Conservation (phyloP, 345 rosid genomes). For the Brassica juncea region DNA sequence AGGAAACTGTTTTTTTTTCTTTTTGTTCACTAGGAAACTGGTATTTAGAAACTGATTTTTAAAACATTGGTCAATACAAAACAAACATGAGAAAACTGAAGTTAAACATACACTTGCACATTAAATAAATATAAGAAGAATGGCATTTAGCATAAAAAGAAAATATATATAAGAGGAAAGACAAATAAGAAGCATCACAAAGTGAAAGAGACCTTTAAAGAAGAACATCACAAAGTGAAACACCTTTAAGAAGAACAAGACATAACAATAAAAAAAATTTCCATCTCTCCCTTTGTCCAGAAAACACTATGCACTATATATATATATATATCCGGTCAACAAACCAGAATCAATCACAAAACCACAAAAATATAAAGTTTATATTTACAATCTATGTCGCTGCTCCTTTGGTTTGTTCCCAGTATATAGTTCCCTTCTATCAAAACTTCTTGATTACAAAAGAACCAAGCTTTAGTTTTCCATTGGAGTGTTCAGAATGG, state of each 20-base stretch:
- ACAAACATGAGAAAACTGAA: not conserved
- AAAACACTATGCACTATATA: not conserved
- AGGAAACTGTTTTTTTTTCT: not conserved
- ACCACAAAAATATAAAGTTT: not conserved
- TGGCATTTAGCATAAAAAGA: not conserved
- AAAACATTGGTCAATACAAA: not conserved
- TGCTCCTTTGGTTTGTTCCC: not conserved
- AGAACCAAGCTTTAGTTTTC: constrained; percentile 4
- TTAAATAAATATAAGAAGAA: not conserved
- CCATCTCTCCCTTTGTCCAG: not conserved
- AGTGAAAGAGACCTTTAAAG: no score
- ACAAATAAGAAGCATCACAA: not conserved
- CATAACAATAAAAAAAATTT: no score
- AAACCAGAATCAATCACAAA: constrained; percentile 8
- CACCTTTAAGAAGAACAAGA: not conserved
- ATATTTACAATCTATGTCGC: constrained; percentile 8
- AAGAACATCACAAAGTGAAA: not conserved
- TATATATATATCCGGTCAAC: not conserved
- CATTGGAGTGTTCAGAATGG: not conserved
- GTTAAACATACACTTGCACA: not conserved
- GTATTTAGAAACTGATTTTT: not conserved
- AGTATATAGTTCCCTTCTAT: not conserved
- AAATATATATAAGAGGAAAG: no score
- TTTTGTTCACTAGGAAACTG: no score
- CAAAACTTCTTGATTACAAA: constrained; percentile 9